Evolutionary conservation across 1,284 basidiomycete species (phyloP).

Genomic region (Ganoderma sinense): DNA sequence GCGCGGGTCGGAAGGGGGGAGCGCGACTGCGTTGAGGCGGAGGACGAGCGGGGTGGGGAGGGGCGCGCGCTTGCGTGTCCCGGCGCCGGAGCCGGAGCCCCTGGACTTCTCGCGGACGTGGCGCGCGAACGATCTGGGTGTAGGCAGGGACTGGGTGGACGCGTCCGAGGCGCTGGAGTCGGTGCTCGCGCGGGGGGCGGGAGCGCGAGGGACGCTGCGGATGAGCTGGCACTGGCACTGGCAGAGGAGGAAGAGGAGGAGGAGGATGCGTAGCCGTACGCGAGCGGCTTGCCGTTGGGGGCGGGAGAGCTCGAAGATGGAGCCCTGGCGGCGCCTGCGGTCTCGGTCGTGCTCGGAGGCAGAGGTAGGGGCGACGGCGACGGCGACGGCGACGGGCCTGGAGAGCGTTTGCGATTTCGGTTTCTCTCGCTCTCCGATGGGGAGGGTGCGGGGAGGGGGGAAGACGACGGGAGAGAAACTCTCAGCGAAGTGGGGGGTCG

Average conservation of each 20-base stretch:
- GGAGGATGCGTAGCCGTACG: constrained; percentile 34
- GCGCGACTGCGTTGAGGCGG: constrained; percentile 38
- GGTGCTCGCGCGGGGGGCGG: constrained; percentile 31
- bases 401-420: too few relatives aligned
- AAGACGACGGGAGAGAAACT: constrained; percentile 29
- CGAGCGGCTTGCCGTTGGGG: constrained; percentile 23
- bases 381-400: too few relatives aligned
- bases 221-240: too few relatives aligned
- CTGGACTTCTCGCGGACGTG: constrained; percentile 29
- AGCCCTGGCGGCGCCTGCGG: constrained; percentile 40
- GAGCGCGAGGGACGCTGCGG: constrained; percentile 38
- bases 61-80: constrained; percentile 25
- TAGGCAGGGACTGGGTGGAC: constrained; percentile 24
- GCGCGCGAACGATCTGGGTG: constrained; percentile 23
- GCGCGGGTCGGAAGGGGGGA: constrained; percentile 30
- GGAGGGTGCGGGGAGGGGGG: neutral
- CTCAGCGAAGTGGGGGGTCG: constrained; percentile 60
- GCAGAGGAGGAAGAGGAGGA: too few relatives aligned
- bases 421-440: constrained; percentile 21
- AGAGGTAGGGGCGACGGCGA: too few relatives aligned
- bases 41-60: constrained; percentile 41
- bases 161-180: constrained; percentile 27
- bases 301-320: constrained; percentile 40
- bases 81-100: too few relatives aligned
- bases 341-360: constrained; percentile 27